Evolutionary conservation across 1,139 yeast species (phyloP).

Genomic region (Pichia sp.): DNA sequence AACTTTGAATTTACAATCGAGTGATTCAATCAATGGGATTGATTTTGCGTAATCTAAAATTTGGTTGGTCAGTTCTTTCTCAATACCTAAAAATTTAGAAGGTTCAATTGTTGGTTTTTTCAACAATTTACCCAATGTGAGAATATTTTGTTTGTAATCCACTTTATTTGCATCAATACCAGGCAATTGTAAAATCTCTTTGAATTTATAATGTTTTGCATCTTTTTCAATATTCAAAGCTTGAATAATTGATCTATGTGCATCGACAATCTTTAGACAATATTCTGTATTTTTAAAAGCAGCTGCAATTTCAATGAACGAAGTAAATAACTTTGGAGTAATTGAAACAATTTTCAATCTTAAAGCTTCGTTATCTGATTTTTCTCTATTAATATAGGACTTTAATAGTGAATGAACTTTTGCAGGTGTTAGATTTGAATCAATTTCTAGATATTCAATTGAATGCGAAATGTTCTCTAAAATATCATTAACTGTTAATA

Average conservation of each 20-base stretch:
- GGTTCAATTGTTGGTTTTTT: constrained; percentile 51
- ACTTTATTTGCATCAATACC: constrained; percentile 44
- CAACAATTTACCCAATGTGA: constrained; percentile 62
- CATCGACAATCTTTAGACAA: constrained; percentile 52
- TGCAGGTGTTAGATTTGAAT: constrained; percentile 35
- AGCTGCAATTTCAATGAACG: constrained; percentile 74
- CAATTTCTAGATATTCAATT: constrained; percentile 49
- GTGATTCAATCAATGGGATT: constrained; percentile 63
- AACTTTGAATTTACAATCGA: constrained; percentile 71
- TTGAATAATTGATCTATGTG: constrained; percentile 69
- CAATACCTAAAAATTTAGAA: constrained; percentile 37
- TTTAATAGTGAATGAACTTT: constrained; percentile 47
- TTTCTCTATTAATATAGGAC: constrained; percentile 50
- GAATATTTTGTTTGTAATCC: constrained; percentile 38
- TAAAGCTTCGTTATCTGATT: constrained; percentile 25
- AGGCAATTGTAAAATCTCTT: constrained; percentile 62
- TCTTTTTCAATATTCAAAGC: constrained; percentile 56
- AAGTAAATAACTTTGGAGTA: constrained; percentile 62
- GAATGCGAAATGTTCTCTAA: constrained; percentile 59
- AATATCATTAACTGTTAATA: constrained; percentile 51
- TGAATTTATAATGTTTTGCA: constrained; percentile 51
- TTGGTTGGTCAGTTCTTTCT: constrained; percentile 33
- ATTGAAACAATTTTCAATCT: constrained; percentile 54
- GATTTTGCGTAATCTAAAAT: constrained; percentile 55
- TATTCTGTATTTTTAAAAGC: constrained; percentile 70